phyloP scores from a whole-genome alignment of 768 basidiomycete genomes.

The Lentinus brumalis region DNA sequence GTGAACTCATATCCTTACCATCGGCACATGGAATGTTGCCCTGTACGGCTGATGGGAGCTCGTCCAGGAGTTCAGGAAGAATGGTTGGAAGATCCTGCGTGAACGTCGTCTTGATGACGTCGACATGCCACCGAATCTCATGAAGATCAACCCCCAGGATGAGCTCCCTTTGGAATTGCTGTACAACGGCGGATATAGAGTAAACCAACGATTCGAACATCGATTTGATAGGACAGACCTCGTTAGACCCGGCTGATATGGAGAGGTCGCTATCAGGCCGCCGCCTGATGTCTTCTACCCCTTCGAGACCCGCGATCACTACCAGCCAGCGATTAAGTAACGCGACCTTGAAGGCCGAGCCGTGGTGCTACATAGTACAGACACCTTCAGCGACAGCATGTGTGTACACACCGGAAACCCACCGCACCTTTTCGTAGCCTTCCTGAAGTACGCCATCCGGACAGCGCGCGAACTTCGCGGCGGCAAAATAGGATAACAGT shows the following conservation, averaged over 20 bases:
- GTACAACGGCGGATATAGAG: background rate
- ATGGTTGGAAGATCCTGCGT: constrained; percentile 26
- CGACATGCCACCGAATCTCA: constrained; percentile 20
- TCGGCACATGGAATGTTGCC: background rate
- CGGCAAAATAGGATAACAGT: constrained; percentile 35
- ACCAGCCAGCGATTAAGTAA: constrained; percentile 48
- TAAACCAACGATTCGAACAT: background rate
- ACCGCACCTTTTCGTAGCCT: constrained; percentile 25
- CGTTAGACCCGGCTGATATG: constrained; percentile 39
- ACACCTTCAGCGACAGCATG: no score
- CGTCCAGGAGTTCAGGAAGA: constrained; percentile 26
- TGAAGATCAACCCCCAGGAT: constrained; percentile 31
- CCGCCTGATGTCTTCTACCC: constrained; percentile 52
- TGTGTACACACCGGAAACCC: no score
- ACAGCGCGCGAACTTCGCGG: constrained; percentile 27
- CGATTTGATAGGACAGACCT: constrained; percentile 32
- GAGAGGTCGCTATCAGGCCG: constrained; percentile 50
- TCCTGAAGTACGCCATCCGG: constrained; percentile 29
- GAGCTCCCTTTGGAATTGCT: constrained; percentile 34
- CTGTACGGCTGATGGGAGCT: constrained; percentile 11
- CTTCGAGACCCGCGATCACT: constrained; percentile 42
- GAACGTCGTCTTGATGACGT: constrained; percentile 25
- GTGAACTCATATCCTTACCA: background rate
- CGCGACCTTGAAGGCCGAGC: constrained; percentile 42
- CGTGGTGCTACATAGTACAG: constrained; percentile 23